Conservation (phyloP, 2,329 filamentous ascomycete genomes). For the Ophiostoma sp. region DNA sequence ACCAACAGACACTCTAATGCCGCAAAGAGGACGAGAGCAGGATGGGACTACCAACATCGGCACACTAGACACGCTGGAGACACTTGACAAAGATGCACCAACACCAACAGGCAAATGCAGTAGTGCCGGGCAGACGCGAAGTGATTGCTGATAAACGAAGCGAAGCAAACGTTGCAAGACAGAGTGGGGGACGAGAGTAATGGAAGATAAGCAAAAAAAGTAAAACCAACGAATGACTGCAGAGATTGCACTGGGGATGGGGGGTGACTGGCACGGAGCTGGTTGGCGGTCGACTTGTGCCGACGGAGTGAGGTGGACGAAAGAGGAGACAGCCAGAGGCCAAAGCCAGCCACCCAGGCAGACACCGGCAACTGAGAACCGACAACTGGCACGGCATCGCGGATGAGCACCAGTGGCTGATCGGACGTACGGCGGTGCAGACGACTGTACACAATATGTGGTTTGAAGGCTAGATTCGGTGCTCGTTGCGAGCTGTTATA, state of each 20-base stretch:
- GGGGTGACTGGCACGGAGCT: no score
- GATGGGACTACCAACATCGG: neutral
- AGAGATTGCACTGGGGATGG: no score
- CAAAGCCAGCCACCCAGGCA: no score
- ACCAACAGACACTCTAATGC: neutral
- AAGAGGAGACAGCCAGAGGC: no score
- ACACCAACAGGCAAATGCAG: neutral
- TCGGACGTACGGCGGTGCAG: no score
- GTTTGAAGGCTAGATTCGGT: no score
- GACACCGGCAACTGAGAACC: no score
- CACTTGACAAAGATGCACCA: neutral
- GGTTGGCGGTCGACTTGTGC: no score
- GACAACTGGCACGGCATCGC: no score
- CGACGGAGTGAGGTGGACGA: no score
- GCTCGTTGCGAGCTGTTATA: neutral
- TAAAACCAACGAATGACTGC: neutral
- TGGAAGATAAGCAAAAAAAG: neutral
- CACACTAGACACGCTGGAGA: neutral
- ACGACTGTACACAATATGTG: no score
- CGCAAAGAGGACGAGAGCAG: neutral
- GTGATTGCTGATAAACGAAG: neutral
- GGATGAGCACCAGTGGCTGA: no score
- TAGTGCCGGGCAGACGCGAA: conserved; percentile 4
- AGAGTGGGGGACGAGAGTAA: neutral
- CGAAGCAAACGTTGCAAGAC: neutral